phyloP scores from a whole-genome alignment of 768 basidiomycete genomes.

The Mycena leptocephala region DNA sequence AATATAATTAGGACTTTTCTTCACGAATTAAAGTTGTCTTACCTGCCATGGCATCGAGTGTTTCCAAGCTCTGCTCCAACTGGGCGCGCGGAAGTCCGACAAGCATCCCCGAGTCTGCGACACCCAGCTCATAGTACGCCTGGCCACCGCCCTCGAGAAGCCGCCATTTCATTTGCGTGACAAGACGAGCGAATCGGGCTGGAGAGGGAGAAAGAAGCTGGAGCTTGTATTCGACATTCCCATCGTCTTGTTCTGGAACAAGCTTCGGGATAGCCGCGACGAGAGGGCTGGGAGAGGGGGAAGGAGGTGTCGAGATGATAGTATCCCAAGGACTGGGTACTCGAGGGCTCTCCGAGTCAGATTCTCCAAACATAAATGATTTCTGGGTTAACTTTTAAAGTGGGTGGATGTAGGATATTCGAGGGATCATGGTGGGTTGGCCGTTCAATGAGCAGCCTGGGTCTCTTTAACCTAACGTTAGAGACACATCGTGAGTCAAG shows the following conservation, averaged over 20 bases:
- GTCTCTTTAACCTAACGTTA: conserved; percentile 13
- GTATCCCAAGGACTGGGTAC: conserved; percentile 90
- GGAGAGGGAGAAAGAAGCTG: conserved; percentile 87
- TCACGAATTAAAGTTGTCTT: conserved; percentile 53
- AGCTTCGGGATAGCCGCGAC: conserved; percentile 71
- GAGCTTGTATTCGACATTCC: conserved; percentile 96
- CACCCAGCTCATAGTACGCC: conserved; percentile 87
- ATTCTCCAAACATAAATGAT: conserved; percentile 83
- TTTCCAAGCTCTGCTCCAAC: conserved; percentile 87
- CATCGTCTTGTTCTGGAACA: conserved; percentile 86
- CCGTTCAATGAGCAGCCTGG: conserved; percentile 11
- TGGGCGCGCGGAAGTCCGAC: conserved; percentile 84
- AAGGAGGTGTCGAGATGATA: conserved; percentile 72
- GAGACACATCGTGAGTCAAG: conserved; percentile 20
- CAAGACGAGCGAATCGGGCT: conserved; percentile 85
- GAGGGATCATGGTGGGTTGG: conserved; percentile 64
- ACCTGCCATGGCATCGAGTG: conserved; percentile 94
- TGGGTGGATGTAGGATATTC: conserved; percentile 60
- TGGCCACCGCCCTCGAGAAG: conserved; percentile 88
- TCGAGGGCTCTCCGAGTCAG: conserved; percentile 84
- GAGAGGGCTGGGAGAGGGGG: conserved; percentile 54
- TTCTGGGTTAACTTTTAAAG: background rate
- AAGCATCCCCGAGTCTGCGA: conserved; percentile 91
- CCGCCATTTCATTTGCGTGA: conserved; percentile 97
- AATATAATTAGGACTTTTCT: background rate